These are phyloP conservation scores for Martiniozyma asiatica DNA, from an alignment of 1,139 yeast genomes.

Conservation along the genomic window DNA sequence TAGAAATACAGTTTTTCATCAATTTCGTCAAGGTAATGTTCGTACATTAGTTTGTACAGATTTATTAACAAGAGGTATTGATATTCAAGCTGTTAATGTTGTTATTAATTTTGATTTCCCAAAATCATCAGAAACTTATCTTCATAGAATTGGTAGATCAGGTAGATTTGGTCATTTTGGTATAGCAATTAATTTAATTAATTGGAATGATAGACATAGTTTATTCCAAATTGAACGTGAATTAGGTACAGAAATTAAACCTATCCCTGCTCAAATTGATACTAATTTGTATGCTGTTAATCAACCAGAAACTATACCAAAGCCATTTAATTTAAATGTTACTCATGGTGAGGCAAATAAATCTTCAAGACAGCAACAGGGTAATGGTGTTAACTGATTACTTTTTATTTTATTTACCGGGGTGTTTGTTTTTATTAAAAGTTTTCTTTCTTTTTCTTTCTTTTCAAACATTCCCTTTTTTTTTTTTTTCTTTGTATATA, in stretches of 20 bases:
- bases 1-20: slow-evolving; percentile 96
- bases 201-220: slow-evolving; percentile 93
- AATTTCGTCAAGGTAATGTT: slow-evolving; percentile 95
- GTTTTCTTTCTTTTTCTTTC: too few relatives aligned
- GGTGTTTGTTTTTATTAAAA: too few relatives aligned
- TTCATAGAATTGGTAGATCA: slow-evolving; percentile 63
- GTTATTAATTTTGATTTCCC: slow-evolving; percentile 98
- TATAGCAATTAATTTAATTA: slow-evolving; percentile 89
- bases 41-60: slow-evolving; percentile 96
- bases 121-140: slow-evolving; percentile 91
- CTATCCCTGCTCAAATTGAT: slow-evolving; percentile 88
- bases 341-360: too few relatives aligned
- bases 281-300: slow-evolving; percentile 81
- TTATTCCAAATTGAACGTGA: slow-evolving; percentile 94
- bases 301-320: slow-evolving; percentile 64
- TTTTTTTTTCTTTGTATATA: too few relatives aligned
- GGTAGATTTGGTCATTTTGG: slow-evolving; percentile 99
- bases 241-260: slow-evolving; percentile 93
- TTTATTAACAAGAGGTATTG: slow-evolving; percentile 95
- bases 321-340: slow-evolving; percentile 65
- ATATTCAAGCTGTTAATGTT: slow-evolving; percentile 96
- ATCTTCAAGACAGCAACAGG: too few relatives aligned
- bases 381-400: too few relatives aligned
- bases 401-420: too few relatives aligned
- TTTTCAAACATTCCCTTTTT: too few relatives aligned